phyloP scores from a whole-genome alignment of 2,329 filamentous ascomycete species.

The Aureobasidium sp. region DNA sequence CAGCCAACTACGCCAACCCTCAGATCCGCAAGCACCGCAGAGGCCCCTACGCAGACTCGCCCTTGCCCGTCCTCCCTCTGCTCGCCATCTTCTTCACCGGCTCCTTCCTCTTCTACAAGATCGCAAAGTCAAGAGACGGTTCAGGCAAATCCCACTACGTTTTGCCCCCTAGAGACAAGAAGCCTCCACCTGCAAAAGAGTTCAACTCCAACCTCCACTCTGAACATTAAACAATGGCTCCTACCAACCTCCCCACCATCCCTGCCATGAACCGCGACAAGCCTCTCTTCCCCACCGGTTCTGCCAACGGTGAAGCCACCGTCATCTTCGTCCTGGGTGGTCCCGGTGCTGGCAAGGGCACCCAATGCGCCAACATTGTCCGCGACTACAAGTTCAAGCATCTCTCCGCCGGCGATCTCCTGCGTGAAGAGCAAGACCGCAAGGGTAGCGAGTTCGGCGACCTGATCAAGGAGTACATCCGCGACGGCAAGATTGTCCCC shows the following conservation, averaged over 20 bases:
- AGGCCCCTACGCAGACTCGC: slow-evolving; percentile 25
- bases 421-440: slow-evolving; percentile 93
- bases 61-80: slow-evolving; percentile 52
- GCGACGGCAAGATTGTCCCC: slow-evolving; percentile 95
- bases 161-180: slow-evolving; percentile 32
- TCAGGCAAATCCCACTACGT: slow-evolving; percentile 32
- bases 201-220: slow-evolving; percentile 23
- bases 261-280: slow-evolving; percentile 60
- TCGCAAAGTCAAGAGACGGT: slow-evolving; percentile 50
- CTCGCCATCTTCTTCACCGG: slow-evolving; percentile 52
- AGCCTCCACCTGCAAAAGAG: slow-evolving; percentile 10
- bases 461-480: slow-evolving; percentile 94
- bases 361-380: slow-evolving; percentile 92
- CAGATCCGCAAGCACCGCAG: slow-evolving; percentile 24
- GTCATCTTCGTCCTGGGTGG: slow-evolving; percentile 98
- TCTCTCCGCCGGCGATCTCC: slow-evolving; percentile 91
- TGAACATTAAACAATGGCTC: slow-evolving; percentile 27
- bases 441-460: slow-evolving; percentile 89
- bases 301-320: slow-evolving; percentile 69
- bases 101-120: slow-evolving; percentile 50
- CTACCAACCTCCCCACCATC: slow-evolving; percentile 35
- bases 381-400: slow-evolving; percentile 91
- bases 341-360: slow-evolving; percentile 96
- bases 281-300: slow-evolving; percentile 74
- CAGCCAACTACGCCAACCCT: slow-evolving; percentile 19